Evolutionary conservation across 306 rosid species (phyloP), one percentile per base, ranked within the genome.

Genomic region (Cucurbita maxima): DNA sequence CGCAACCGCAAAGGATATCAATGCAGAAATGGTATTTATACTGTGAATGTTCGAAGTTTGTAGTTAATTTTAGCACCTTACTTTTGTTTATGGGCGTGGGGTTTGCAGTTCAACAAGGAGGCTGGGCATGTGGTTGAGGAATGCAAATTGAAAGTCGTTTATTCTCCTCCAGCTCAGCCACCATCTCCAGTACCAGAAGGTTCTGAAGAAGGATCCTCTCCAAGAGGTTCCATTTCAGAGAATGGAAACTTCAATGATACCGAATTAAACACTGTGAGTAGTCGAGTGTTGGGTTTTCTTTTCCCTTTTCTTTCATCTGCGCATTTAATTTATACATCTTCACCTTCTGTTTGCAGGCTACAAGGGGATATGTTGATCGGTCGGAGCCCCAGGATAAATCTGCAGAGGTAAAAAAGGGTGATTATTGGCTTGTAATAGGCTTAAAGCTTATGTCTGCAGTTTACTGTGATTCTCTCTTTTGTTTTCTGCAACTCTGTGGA

Each of bases 121-220:
- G 82, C 95, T 38, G 96, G 96, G 56, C 90, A 90, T 71, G 78
- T 79, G 72, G 91, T 92, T 45, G 98, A 92, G 78, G 98, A 92
- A 76, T 86, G 84, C 87, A 92, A 90, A 79, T 85, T 92, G 89
- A 87, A 85, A 83, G 98, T 92, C 75, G n/a, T 90, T 58, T 92
- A 92, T 82, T 84, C 87, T 38, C 43, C 95, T 79, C 96, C 96
- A 40, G 87, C 92, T 61, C 96, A 85, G 52, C 92, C 96, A 54
- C 92, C 91, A 22, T 92, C 98, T 78, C 98, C 98, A 0, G 96
- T 89, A n/a, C 83, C 80, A 19, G 98, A 92, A 88, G 92, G 88
- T 73, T 92, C 96, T 22, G 98, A 90, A 79, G 98, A 92, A 82
- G 96, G 85, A 38, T 92, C 96, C 48, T 92, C 98, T 1, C 98